Conservation (phyloP, 1,284 basidiomycete species). For the Tremellales sp. region DNA sequence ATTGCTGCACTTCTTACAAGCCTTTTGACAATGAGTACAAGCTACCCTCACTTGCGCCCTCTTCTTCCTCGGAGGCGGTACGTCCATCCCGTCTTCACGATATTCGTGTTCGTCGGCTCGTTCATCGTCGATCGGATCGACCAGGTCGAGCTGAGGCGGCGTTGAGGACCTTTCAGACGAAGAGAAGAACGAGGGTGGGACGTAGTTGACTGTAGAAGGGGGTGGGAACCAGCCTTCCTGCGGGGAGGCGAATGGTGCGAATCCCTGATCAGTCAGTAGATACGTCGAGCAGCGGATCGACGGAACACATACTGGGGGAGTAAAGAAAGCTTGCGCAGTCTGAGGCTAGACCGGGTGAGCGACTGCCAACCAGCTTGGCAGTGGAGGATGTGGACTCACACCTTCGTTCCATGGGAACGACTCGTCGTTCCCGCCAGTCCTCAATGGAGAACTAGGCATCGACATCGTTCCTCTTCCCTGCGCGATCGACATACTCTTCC, state of each 20-base stretch:
- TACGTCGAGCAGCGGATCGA: conserved; percentile 4
- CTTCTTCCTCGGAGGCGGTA: conserved; percentile 20
- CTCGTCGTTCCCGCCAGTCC: background rate
- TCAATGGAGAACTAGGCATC: conserved; percentile 18
- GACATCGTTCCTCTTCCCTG: conserved; percentile 17
- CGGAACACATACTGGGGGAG: background rate
- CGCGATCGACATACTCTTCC: background rate
- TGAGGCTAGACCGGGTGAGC: conserved; percentile 7
- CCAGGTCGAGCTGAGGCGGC: background rate
- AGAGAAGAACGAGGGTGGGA: background rate
- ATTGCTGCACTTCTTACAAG: conserved; percentile 45
- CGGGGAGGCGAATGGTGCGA: no score
- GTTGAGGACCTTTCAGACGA: background rate
- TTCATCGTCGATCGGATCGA: background rate
- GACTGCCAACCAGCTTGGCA: background rate
- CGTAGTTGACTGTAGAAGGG: no score
- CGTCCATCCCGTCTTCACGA: background rate
- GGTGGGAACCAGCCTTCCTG: no score
- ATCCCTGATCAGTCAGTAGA: no score
- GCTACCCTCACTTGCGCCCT: conserved; percentile 39
- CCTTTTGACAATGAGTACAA: conserved; percentile 44
- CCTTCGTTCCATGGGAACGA: background rate
- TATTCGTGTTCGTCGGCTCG: background rate
- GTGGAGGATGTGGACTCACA: background rate
- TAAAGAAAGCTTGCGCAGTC: conserved; percentile 10